phyloP scores from a whole-genome alignment of 2,329 filamentous ascomycete species.

The Cryphonectria parasitica region DNA sequence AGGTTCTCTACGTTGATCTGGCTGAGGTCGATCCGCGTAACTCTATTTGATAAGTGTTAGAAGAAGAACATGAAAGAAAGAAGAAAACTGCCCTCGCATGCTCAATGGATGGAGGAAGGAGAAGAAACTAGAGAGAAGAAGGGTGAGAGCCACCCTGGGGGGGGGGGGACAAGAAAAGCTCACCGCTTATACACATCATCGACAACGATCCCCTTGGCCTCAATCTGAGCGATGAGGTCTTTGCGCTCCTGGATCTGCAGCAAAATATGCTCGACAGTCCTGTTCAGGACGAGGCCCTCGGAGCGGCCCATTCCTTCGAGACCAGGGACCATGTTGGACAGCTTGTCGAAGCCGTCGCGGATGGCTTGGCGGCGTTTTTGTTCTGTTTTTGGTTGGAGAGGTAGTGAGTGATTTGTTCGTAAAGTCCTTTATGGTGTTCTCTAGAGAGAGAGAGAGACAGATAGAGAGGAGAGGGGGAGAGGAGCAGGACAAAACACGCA shows the following conservation, averaged over 20 bases:
- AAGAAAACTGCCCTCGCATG: too few relatives aligned
- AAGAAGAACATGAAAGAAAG: background rate
- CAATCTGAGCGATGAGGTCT: slow-evolving; percentile 60
- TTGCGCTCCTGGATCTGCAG: slow-evolving; percentile 63
- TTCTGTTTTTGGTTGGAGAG: slow-evolving; percentile 33
- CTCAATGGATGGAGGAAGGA: too few relatives aligned
- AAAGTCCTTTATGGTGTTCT: background rate
- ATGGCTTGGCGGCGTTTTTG: slow-evolving; percentile 61
- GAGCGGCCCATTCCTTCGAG: slow-evolving; percentile 82
- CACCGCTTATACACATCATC: slow-evolving; percentile 39
- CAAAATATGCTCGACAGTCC: slow-evolving; percentile 68
- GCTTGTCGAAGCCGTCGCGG: slow-evolving; percentile 78
- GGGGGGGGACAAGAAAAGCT: background rate
- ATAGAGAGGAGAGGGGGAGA: background rate
- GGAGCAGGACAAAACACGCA: slow-evolving; percentile 26
- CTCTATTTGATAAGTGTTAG: background rate
- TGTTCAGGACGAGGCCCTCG: slow-evolving; percentile 80
- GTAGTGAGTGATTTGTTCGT: background rate
- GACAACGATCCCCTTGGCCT: slow-evolving; percentile 62
- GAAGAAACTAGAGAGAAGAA: too few relatives aligned
- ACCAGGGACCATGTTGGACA: slow-evolving; percentile 80
- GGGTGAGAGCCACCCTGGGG: too few relatives aligned
- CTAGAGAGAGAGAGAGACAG: background rate
- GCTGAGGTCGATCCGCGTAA: slow-evolving; percentile 20
- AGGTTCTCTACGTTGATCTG: slow-evolving; percentile 25